phyloP scores from a whole-genome alignment of 805 yeast species.

The Yarrowia sp. region DNA sequence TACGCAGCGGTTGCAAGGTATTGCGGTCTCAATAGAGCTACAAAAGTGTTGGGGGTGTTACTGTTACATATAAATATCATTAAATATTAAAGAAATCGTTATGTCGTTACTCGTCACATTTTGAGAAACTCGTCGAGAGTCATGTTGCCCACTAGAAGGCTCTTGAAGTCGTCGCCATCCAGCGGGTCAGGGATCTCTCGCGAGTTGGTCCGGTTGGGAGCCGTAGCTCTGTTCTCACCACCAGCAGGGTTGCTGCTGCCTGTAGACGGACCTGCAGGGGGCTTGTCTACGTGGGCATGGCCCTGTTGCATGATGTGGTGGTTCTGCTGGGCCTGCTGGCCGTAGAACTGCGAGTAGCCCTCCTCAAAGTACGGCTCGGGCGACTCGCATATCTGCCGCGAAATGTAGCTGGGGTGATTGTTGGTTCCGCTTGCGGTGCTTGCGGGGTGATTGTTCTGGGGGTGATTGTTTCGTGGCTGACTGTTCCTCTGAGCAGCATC shows the following conservation, averaged over 20 bases:
- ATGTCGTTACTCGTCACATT: conserved; percentile 20
- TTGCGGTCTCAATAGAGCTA: no score
- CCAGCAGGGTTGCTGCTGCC: no score
- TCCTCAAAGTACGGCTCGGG: conserved; percentile 5
- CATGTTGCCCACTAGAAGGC: conserved; percentile 32
- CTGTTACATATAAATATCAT: conserved; percentile 9
- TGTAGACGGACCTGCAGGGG: neutral
- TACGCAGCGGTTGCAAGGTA: no score
- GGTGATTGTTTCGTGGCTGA: neutral
- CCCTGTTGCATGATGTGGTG: conserved; percentile 6
- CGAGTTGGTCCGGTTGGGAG: conserved; percentile 6
- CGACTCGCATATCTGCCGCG: neutral
- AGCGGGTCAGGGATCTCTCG: conserved; percentile 15
- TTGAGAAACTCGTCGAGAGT: conserved; percentile 33
- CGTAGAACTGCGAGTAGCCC: conserved; percentile 14
- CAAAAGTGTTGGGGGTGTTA: no score
- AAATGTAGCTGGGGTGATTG: neutral
- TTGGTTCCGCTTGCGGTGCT: neutral
- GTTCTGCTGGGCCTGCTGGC: conserved; percentile 16
- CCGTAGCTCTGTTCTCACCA: neutral
- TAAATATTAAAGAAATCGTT: neutral
- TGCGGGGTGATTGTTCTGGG: neutral
- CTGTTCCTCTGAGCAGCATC: neutral
- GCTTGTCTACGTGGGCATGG: neutral
- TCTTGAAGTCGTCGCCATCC: conserved; percentile 29